Conservation (phyloP, 805 yeast species). For the Pichia pseudocactophila region DNA sequence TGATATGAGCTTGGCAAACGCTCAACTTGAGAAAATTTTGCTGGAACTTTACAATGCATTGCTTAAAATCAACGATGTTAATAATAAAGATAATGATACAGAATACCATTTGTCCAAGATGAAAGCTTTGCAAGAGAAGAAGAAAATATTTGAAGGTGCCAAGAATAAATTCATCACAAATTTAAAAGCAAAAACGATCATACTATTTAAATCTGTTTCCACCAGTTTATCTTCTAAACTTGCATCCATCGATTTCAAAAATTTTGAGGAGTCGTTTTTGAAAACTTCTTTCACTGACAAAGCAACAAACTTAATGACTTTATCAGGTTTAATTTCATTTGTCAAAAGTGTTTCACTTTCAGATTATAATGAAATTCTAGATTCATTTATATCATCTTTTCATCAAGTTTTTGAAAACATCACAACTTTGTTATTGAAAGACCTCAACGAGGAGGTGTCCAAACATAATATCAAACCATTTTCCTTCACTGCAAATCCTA, state of each 20-base stretch:
- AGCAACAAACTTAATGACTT: slow-evolving; percentile 34
- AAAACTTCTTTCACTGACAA: slow-evolving; percentile 17
- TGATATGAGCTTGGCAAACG: slow-evolving; percentile 36
- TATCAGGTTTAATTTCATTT: slow-evolving; percentile 44
- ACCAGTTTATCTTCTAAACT: slow-evolving; percentile 25
- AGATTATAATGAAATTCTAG: slow-evolving; percentile 37
- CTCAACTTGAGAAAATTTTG: slow-evolving; percentile 45
- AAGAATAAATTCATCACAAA: slow-evolving; percentile 40
- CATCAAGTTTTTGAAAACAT: slow-evolving; percentile 23
- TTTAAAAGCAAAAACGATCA: slow-evolving; percentile 29
- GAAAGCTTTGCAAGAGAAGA: slow-evolving; percentile 64
- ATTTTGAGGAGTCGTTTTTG: slow-evolving; percentile 11
- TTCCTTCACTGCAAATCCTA: slow-evolving; percentile 18
- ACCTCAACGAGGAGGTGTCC: slow-evolving; percentile 11
- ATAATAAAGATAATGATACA: slow-evolving; percentile 25
- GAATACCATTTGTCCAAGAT: slow-evolving; percentile 47
- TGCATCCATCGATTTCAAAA: slow-evolving; percentile 11
- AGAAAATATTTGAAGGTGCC: slow-evolving; percentile 48
- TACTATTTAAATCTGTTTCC: slow-evolving; percentile 20
- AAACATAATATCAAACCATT: slow-evolving; percentile 6
- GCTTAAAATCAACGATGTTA: slow-evolving; percentile 45
- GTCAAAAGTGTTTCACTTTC: slow-evolving; percentile 46
- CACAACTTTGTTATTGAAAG: slow-evolving; percentile 13
- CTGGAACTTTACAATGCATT: slow-evolving; percentile 55
- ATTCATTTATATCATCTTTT: slow-evolving; percentile 29